Conservation (phyloP, 345 rosid genomes). For the Rhodamnia argentea region DNA sequence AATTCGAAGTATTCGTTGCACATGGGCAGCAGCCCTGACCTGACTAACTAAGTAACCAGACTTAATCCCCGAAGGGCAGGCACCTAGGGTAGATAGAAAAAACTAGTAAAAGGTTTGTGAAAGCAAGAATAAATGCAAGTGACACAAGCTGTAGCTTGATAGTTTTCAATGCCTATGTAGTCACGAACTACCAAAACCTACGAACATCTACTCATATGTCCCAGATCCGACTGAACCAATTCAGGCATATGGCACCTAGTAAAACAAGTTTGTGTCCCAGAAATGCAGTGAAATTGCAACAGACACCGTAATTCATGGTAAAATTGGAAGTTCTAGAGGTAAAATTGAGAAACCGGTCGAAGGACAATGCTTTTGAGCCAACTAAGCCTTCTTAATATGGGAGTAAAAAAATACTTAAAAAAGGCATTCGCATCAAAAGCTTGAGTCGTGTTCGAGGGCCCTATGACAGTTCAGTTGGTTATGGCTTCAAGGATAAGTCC, state of each 20-base stretch:
- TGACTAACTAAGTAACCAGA: not conserved
- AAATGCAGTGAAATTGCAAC: not conserved
- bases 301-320: not conserved
- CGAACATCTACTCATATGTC: not conserved
- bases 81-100: not conserved
- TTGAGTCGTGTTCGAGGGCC: not conserved
- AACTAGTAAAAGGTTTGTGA: not conserved
- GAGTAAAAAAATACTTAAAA: not conserved
- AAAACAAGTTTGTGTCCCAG: not conserved
- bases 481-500: not conserved
- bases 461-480: not conserved
- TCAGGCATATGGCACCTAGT: not conserved
- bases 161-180: not conserved
- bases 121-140: not conserved
- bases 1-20: not conserved
- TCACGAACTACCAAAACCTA: not conserved
- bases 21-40: not conserved
- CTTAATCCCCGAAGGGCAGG: not conserved
- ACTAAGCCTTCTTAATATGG: not conserved
- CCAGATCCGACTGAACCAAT: not conserved
- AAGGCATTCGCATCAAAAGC: not conserved
- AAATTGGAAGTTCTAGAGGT: not conserved
- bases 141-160: not conserved
- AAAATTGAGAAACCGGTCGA: not conserved
- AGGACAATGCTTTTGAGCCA: not conserved